Evolutionary conservation across 2,329 filamentous ascomycete species (phyloP).

Genomic region (Ceratocystis variospora): DNA sequence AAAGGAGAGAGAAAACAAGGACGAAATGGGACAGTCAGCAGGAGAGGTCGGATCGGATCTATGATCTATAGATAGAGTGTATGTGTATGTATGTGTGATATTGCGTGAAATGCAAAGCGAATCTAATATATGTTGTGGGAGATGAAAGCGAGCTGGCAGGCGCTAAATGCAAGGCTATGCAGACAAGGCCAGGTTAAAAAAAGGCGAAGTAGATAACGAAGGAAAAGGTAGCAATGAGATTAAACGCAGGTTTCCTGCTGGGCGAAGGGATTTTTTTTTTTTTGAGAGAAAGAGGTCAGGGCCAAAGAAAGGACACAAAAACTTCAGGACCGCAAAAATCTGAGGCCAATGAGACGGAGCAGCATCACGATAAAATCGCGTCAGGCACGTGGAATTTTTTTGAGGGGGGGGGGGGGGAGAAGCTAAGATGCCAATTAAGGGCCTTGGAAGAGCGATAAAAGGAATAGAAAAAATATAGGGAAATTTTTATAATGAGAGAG

Average conservation of each 20-base stretch:
- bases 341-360: not conserved
- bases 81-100: not conserved
- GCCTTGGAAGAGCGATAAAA: not conserved
- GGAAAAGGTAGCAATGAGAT: not conserved
- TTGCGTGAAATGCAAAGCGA: not conserved
- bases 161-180: constrained; percentile 1
- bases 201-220: not conserved
- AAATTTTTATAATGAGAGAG: not conserved
- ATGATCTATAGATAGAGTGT: not conserved
- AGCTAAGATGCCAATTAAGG: not conserved
- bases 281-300: not conserved
- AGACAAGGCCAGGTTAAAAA: not conserved
- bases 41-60: not conserved
- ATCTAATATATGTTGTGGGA: not conserved
- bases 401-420: no score
- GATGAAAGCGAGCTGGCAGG: not conserved
- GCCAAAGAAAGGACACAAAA: not conserved
- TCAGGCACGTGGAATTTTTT: constrained; percentile 2
- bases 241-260: not conserved
- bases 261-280: not conserved
- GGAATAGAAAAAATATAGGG: not conserved
- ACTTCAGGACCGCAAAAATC: constrained; percentile 5
- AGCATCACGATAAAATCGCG: constrained; percentile 7
- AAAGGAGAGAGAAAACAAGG: not conserved
- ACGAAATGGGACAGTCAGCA: constrained; percentile 1